Percentiles rank a stretch among this genome's conserved stretches.
These are phyloP conservation scores for Pinus tabuliformis DNA, from an alignment of 75 land plant genomes.

Conservation along the genomic window DNA sequence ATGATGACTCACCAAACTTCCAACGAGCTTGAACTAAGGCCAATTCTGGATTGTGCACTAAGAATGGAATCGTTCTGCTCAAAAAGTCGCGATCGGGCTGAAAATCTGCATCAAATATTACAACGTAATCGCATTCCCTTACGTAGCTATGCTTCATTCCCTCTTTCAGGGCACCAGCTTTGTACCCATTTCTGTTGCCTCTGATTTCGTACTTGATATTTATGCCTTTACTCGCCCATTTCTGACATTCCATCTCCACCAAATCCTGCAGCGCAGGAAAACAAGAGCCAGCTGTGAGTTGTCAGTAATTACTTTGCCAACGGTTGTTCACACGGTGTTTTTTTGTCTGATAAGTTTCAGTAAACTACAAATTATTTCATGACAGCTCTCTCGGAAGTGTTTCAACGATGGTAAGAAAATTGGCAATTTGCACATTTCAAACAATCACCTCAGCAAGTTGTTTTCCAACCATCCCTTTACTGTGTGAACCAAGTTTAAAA, in stretches of 20 bases:
- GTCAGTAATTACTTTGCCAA: too few species aligned
- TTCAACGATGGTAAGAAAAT: too few species aligned
- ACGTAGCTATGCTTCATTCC: slow-evolving; percentile 67
- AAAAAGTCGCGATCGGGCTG: slow-evolving; percentile 65
- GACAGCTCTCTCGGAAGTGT: too few species aligned
- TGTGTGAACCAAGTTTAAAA: too few species aligned
- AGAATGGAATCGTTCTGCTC: slow-evolving; percentile 53
- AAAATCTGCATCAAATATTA: slow-evolving; percentile 62
- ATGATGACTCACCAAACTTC: slow-evolving; percentile 57
- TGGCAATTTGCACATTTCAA: too few species aligned
- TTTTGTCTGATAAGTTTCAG: too few species aligned
- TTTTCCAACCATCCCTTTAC: too few species aligned
- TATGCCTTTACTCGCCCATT: slow-evolving; percentile 74
- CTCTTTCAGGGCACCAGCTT: slow-evolving; percentile 76
- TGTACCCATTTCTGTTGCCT: slow-evolving; percentile 75
- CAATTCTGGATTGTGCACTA: slow-evolving; percentile 63
- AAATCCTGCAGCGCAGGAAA: slow-evolving; percentile 30
- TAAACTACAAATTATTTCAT: too few species aligned
- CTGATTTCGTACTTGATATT: slow-evolving; percentile 77
- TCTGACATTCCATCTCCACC: slow-evolving; percentile 64
- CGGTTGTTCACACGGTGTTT: too few species aligned
- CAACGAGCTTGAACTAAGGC: slow-evolving; percentile 74
- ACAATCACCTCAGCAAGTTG: too few species aligned
- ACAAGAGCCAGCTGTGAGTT: too few species aligned
- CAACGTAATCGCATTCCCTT: slow-evolving; percentile 49